These are phyloP conservation scores for Colletotrichum cuscutae DNA, from an alignment of 2,329 filamentous ascomycete genomes.

Conservation along the genomic window DNA sequence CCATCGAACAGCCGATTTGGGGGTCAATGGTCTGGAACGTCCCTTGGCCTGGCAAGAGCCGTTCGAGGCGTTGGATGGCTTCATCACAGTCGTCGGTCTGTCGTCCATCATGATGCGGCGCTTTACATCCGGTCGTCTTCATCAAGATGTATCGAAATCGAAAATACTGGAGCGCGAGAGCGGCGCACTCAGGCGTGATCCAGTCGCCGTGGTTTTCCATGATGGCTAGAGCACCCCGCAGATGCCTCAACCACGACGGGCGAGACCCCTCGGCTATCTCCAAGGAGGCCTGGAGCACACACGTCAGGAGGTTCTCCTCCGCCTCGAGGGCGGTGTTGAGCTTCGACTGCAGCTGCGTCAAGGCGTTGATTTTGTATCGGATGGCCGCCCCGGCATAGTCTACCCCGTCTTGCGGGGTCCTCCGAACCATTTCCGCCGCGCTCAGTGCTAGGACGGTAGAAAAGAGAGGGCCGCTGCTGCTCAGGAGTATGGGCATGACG, in stretches of 20 bases:
- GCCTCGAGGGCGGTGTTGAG: not conserved
- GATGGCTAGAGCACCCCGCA: conserved; percentile 1
- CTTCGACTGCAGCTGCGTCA: conserved; percentile 7
- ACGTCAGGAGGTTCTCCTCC: conserved; percentile 7
- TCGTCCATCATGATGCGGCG: too few species aligned
- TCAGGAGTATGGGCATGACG: conserved; percentile 10
- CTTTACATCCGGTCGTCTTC: too few species aligned
- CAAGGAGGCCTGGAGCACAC: conserved; percentile 17
- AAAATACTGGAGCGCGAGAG: conserved; percentile 10
- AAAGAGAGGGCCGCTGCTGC: conserved; percentile 9
- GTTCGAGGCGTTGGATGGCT: too few species aligned
- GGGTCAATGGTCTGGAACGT: not conserved
- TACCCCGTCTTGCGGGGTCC: not conserved
- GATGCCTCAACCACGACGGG: conserved; percentile 4
- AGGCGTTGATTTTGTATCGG: conserved; percentile 2
- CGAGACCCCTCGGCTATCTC: conserved; percentile 16
- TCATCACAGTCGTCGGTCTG: too few species aligned
- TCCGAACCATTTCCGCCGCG: conserved; percentile 5
- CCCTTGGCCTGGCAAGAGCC: too few species aligned
- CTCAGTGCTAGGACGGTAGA: conserved; percentile 6
- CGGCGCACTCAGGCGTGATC: conserved; percentile 3
- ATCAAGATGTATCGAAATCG: conserved; percentile 14
- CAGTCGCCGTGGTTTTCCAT: not conserved
- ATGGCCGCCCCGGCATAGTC: not conserved
- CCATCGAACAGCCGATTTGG: conserved; percentile 11